phyloP scores from a whole-genome alignment of 306 rosid genomes.

The Prunus campanulata region DNA sequence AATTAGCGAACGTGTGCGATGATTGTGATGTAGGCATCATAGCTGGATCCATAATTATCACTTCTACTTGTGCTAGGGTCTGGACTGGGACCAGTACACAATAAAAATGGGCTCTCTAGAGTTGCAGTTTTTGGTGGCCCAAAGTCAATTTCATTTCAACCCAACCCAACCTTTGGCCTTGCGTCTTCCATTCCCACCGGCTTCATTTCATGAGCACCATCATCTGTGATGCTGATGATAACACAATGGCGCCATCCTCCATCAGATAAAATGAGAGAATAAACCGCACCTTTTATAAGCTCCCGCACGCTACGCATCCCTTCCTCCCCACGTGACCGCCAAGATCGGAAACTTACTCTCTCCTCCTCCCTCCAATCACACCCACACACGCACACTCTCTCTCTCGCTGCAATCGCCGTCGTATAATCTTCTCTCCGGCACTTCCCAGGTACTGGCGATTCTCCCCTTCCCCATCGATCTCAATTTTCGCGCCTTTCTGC shows the following conservation, averaged over 20 bases:
- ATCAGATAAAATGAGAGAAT: neutral
- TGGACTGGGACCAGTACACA: neutral
- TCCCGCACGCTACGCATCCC: neutral
- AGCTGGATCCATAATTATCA: too few species aligned
- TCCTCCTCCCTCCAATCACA: neutral
- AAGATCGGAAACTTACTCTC: neutral
- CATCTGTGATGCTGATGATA: conserved; percentile 5
- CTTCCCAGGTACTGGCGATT: neutral
- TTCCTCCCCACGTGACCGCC: neutral
- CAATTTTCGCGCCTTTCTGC: conserved; percentile 3
- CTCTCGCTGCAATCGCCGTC: conserved; percentile 4
- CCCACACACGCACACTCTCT: neutral
- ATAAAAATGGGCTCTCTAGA: neutral
- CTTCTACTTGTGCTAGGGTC: neutral
- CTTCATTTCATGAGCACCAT: neutral
- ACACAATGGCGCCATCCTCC: neutral
- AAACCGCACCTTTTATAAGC: neutral
- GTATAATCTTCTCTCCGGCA: neutral
- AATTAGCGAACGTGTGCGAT: too few species aligned
- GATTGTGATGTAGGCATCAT: too few species aligned
- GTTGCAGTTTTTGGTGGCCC: neutral
- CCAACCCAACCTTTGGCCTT: neutral
- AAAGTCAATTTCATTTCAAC: neutral
- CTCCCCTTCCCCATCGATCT: neutral
- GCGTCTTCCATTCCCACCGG: neutral